phyloP scores from a whole-genome alignment of 257 asterid species.

The Cruciata laevipes region DNA sequence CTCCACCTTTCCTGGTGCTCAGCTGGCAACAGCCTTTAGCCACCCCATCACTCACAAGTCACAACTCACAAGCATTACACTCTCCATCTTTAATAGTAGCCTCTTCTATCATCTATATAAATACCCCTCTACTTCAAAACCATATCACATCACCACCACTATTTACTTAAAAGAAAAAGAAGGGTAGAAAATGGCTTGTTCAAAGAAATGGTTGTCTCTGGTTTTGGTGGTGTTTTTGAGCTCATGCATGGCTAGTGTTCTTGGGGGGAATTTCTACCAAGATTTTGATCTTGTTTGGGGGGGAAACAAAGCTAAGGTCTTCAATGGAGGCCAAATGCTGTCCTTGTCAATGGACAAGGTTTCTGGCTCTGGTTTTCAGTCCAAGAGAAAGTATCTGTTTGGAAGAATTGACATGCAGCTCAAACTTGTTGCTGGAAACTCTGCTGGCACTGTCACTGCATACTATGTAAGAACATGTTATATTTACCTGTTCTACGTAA shows the following conservation, averaged over 20 bases:
- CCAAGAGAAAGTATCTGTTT: conserved; percentile 26
- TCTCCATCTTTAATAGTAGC: conserved; percentile 7
- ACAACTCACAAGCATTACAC: conserved; percentile 20
- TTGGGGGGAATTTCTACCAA: conserved; percentile 19
- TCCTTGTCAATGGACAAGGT: conserved; percentile 23
- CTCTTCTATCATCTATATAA: neutral
- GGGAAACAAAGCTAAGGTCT: conserved; percentile 21
- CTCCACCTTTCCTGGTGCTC: conserved; percentile 37
- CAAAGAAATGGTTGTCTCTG: conserved; percentile 2
- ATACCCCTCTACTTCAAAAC: conserved; percentile 16
- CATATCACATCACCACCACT: neutral
- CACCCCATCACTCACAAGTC: conserved; percentile 21
- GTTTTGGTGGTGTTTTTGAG: conserved; percentile 10
- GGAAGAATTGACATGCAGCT: conserved; percentile 33
- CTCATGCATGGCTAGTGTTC: conserved; percentile 16
- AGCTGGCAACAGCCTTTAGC: conserved; percentile 43
- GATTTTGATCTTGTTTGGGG: conserved; percentile 27
- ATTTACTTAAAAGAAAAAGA: neutral
- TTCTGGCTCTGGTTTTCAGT: conserved; percentile 28
- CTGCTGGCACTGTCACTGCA: conserved; percentile 32
- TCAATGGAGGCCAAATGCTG: conserved; percentile 23
- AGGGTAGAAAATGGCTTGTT: conserved; percentile 11
- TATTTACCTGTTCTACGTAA: neutral
- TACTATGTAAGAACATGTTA: conserved; percentile 19
- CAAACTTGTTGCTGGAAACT: conserved; percentile 32